A percentile compares a stretch with the other conserved stretches of the same genome.
phyloP scores from a whole-genome alignment of 2,329 filamentous ascomycete genomes.

The Claviceps digitariae region DNA sequence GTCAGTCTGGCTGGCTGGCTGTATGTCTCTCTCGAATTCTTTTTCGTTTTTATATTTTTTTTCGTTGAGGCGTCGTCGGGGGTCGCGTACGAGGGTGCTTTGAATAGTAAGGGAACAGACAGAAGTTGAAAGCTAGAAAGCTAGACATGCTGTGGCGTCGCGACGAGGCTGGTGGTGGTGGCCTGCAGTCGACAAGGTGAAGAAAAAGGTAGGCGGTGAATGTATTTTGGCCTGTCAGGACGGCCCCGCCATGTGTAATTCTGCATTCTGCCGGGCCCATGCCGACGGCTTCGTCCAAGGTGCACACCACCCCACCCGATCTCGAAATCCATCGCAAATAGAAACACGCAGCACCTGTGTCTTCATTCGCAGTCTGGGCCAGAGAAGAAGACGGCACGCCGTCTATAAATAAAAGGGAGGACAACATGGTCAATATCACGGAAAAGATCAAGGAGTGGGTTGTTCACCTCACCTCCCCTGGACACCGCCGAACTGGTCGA shows the following conservation, averaged over 20 bases:
- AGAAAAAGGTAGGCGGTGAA: conserved; percentile 3
- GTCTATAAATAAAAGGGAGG: conserved; percentile 17
- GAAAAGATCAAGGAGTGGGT: conserved; percentile 98
- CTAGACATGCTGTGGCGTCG: background rate
- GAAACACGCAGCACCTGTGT: background rate
- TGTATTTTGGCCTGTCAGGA: background rate
- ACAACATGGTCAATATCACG: conserved; percentile 94
- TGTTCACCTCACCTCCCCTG: background rate
- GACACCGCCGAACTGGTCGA: background rate
- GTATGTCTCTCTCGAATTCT: background rate
- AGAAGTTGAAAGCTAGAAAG: background rate
- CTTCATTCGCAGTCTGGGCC: background rate
- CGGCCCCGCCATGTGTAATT: conserved; percentile 2
- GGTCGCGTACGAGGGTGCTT: background rate
- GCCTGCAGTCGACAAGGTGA: background rate
- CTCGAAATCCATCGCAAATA: background rate
- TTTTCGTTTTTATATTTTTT: background rate
- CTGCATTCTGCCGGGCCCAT: background rate
- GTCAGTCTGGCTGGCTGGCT: too few relatives aligned
- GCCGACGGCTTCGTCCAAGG: too few relatives aligned
- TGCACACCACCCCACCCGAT: background rate
- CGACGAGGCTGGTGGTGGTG: background rate
- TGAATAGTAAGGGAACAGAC: background rate
- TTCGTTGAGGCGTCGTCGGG: too few relatives aligned
- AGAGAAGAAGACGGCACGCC: conserved; percentile 15